Base-by-base conservation (phyloP, 768 basidiomycete genomes). In the Amanita brunnescens region DNA sequence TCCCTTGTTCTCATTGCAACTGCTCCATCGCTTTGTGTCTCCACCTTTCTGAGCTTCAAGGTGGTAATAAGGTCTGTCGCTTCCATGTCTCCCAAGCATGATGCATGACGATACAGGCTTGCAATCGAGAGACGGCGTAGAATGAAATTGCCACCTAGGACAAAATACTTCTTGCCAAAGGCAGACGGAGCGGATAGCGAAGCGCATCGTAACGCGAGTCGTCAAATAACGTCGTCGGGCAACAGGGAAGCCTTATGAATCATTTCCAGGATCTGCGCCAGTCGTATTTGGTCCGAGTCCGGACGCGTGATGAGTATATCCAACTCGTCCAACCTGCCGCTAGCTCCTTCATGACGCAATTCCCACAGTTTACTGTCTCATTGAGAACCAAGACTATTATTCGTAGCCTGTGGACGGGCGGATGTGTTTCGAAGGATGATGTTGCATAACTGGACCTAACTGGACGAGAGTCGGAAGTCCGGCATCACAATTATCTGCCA, bases 191-290 rank as follows among this genome's bases (percentile, higher is more conserved):
- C 90, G 18, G 86, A 89, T 1, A 87, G 78, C 0, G 76, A 77
- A 1, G 84, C 83, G 0, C 94, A 76, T 5, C 93, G 83, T 5
- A 91, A 77, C 6, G 83, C 0, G 92, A 88, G 56, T 70, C 72
- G 73, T 96, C 94, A 54, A 95, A n/a, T 87, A 38, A 96, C 94
- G 62, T 97, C 93, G 75, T 96, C 94, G 61, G 96, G 93, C 6
- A 97, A 67, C n/a, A 97, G 76, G 5, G 91, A 93, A 2, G 93
- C 94, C 24, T 93, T 91, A 59, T 97, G 94, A 55, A 97, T 89
- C 89, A 96, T 91, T 64, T 97, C 93, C 39, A 91, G 85, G 32
- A 97, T 92, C 59, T 92, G 89, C 0, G 93, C 94, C 24, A 97
- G 80, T n/a, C 93, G 82, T 13, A 75, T 67, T 64, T 96, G 93